Conservation (phyloP, 1,284 basidiomycete genomes). For the Fomes fomentarius region DNA sequence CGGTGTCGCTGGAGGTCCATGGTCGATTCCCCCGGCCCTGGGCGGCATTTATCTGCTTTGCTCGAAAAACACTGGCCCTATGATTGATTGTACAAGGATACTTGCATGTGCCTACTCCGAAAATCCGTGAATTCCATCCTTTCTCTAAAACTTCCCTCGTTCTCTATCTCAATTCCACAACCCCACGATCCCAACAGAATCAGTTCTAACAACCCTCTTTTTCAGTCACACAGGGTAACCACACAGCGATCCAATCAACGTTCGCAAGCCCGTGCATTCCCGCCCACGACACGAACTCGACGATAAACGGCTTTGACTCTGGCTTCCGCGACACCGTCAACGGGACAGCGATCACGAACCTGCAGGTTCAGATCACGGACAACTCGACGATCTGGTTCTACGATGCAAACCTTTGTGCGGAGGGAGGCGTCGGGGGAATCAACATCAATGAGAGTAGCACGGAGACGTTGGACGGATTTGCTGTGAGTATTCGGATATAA, state of each 20-base stretch:
- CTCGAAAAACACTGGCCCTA: too few relatives aligned
- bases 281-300: conserved; percentile 45
- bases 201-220: too few relatives aligned
- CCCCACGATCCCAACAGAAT: too few relatives aligned
- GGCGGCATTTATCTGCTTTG: too few relatives aligned
- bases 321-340: conserved; percentile 52
- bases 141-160: too few relatives aligned
- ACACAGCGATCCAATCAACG: conserved; percentile 57
- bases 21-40: too few relatives aligned
- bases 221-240: conserved; percentile 58
- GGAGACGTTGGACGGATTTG: conserved; percentile 56
- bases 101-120: too few relatives aligned
- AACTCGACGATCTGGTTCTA: conserved; percentile 62
- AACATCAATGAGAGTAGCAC: conserved; percentile 53
- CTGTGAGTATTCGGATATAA: conserved; percentile 37
- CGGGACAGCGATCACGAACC: conserved; percentile 48
- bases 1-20: too few relatives aligned
- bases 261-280: conserved; percentile 57
- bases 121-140: too few relatives aligned
- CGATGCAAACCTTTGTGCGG: conserved; percentile 54
- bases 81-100: too few relatives aligned
- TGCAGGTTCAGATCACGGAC: conserved; percentile 47
- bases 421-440: conserved; percentile 64
- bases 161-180: too few relatives aligned
- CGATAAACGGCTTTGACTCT: conserved; percentile 63